Conservation (phyloP, 2,329 filamentous ascomycete genomes). For the Neonectria ditissima region DNA sequence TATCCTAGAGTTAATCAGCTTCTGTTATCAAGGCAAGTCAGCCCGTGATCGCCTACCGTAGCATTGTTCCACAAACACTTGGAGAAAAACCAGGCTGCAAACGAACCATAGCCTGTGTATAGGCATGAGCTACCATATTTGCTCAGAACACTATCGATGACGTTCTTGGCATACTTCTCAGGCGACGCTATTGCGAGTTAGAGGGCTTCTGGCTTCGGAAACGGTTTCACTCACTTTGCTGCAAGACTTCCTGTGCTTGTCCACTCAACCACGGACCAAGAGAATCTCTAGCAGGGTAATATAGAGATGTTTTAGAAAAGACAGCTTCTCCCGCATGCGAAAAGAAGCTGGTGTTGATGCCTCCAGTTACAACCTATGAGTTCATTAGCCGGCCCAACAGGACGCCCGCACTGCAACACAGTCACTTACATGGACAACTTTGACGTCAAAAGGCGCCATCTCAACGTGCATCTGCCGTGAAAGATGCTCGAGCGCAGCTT, state of each 20-base stretch:
- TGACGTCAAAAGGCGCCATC: conserved; percentile 50
- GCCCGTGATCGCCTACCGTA: conserved; percentile 7
- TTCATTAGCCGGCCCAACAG: neutral
- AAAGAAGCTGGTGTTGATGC: conserved; percentile 49
- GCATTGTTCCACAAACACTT: conserved; percentile 34
- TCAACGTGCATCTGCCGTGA: conserved; percentile 57
- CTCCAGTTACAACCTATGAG: conserved; percentile 45
- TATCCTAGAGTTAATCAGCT: conserved; percentile 23
- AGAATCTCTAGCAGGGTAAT: conserved; percentile 31
- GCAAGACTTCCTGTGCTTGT: conserved; percentile 18
- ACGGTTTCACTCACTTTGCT: conserved; percentile 23
- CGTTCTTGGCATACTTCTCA: conserved; percentile 33
- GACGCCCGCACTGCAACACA: too few relatives aligned
- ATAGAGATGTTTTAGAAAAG: conserved; percentile 48
- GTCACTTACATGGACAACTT: conserved; percentile 45
- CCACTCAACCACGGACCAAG: conserved; percentile 34
- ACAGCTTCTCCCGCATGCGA: conserved; percentile 56
- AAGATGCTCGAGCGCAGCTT: conserved; percentile 55
- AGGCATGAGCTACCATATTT: conserved; percentile 17
- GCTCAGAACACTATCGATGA: conserved; percentile 35
- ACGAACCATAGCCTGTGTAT: conserved; percentile 31
- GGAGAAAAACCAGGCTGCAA: conserved; percentile 32
- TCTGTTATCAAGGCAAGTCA: too few relatives aligned
- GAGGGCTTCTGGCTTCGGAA: neutral
- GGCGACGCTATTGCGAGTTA: conserved; percentile 33